These are phyloP conservation scores for Verbascum thapsus DNA, from an alignment of 257 asterid species.

Conservation along the genomic window DNA sequence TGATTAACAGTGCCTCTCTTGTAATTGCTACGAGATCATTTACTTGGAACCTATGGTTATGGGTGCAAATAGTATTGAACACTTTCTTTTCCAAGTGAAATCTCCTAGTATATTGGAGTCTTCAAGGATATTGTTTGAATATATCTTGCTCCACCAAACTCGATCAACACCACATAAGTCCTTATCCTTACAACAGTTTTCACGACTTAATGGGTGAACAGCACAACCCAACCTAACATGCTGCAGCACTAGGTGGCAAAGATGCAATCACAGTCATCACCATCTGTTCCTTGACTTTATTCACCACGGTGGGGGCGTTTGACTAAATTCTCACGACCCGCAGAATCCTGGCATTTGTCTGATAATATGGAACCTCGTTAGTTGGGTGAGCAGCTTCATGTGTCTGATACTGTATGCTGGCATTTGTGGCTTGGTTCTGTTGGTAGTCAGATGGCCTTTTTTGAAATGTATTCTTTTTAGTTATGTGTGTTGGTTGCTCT, in stretches of 20 bases:
- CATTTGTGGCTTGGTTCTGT: background rate
- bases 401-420: background rate
- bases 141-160: constrained; percentile 4
- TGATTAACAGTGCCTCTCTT: background rate
- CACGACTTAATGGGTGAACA: constrained; percentile 4
- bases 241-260: background rate
- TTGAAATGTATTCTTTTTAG: background rate
- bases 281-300: background rate
- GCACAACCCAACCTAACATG: constrained; percentile 1
- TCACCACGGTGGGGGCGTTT: background rate
- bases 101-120: constrained; percentile 12
- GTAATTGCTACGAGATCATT: background rate
- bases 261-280: background rate
- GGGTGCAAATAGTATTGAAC: background rate
- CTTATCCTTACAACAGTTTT: too few species aligned
- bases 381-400: background rate
- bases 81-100: constrained; percentile 2
- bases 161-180: background rate
- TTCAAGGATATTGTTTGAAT: constrained; percentile 6
- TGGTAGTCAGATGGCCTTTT: background rate
- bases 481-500: background rate
- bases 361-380: background rate
- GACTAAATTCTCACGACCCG: background rate
- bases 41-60: background rate
- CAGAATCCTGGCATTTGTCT: too few species aligned